Base-by-base conservation (phyloP, 768 basidiomycete species). In the Pholiota conissans region DNA sequence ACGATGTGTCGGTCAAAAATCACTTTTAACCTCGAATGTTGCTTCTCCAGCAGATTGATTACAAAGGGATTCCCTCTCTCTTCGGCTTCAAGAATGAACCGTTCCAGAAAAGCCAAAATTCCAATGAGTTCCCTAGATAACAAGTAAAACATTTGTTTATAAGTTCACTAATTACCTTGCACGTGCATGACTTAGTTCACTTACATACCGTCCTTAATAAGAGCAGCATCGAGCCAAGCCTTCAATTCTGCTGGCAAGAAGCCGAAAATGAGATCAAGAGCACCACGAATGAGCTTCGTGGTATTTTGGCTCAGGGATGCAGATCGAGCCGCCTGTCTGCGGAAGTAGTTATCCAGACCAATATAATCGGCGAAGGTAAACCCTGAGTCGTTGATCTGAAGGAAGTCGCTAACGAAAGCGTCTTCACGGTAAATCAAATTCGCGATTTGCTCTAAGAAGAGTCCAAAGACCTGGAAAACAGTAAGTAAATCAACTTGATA, bases 321-420 rank as follows among this genome's bases (percentile, higher is more conserved):
- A 50, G 84, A 77, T 26, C 91, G 80, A 5, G 88, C 79, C n/a
- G 96, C 96, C 68, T 98, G 93, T 48, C 96, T 78, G 24, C 93
- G 82, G 77, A 97, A 97, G 72, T 97, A 98, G 59, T 86, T 93
- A 68, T 98, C 96, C 58, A 98, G 76, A 45, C 86, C 86, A 85
- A 93, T 92, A 64, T 96, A 94, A 73, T 98, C 96, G 13, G 96
- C 96, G 71, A 94, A 98, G 0, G 96, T 97, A 13, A 94, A 80
- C 16, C 86, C 86, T 20, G 86, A 83, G 59, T 95, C 90, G 61
- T 93, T 93, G 68, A 97, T 90, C 67, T 95, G 94, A 48, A 98
- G 76, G 72, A 98, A 98, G 65, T 95, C 91, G 8, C 88, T 83
- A 59, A 97, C 86, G 72, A 97, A 98, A 29, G 87, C 87, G 64